A percentile compares a stretch with the other conserved stretches of the same genome.
These are phyloP conservation scores for Phytopythium chamaehyphon DNA, from an alignment of 352 stramenopile genomes.

Conservation along the genomic window DNA sequence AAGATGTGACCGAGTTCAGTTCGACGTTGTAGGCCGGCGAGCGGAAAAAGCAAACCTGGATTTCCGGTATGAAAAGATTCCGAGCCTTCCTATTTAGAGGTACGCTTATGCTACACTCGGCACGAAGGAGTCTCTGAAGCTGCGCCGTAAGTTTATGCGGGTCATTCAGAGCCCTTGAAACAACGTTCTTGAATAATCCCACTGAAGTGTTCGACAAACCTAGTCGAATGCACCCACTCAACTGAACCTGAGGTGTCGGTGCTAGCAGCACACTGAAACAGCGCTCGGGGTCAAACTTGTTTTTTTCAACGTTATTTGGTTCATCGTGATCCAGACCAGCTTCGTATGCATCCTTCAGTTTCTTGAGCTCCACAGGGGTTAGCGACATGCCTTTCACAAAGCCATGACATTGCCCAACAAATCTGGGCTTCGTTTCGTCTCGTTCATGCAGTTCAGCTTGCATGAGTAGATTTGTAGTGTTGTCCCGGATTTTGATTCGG, in stretches of 20 bases:
- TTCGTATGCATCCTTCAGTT: constrained; percentile 27
- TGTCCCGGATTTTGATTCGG: constrained; percentile 34
- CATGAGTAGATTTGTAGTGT: constrained; percentile 31
- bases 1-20: constrained; percentile 13
- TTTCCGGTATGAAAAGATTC: constrained; percentile 26
- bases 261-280: constrained; percentile 50
- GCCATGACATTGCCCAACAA: constrained; percentile 60
- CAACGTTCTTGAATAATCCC: constrained; percentile 31
- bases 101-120: constrained; percentile 23
- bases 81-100: constrained; percentile 40
- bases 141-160: constrained; percentile 13
- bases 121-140: constrained; percentile 38
- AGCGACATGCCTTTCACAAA: constrained; percentile 32
- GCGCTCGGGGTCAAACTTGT: constrained; percentile 26
- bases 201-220: constrained; percentile 14
- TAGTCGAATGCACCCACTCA: constrained; percentile 34
- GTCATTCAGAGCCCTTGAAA: constrained; percentile 11
- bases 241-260: constrained; percentile 30
- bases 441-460: constrained; percentile 26
- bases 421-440: constrained; percentile 33
- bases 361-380: constrained; percentile 20
- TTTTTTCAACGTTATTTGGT: not conserved
- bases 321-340: constrained; percentile 5
- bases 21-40: constrained; percentile 13
- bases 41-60: constrained; percentile 23